phyloP scores from a whole-genome alignment of 352 stramenopile genomes.

The Pythium graminicola region DNA sequence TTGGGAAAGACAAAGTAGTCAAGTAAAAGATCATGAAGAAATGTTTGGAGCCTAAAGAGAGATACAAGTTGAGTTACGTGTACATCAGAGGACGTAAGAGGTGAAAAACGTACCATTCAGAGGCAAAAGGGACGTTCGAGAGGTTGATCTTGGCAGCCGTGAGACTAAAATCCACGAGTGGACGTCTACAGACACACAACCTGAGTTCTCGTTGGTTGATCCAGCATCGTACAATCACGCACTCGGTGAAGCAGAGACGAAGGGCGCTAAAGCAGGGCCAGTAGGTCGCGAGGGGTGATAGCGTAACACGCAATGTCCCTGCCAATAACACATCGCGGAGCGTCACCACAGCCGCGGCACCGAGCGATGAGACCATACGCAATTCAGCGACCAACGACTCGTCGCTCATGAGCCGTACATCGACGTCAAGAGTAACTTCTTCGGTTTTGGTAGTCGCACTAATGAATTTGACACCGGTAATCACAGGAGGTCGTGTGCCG shows the following conservation, averaged over 20 bases:
- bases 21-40: slow-evolving; percentile 65
- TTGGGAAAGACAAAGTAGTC: slow-evolving; percentile 78
- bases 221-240: slow-evolving; percentile 2
- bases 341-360: slow-evolving; percentile 47
- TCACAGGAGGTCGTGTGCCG: slow-evolving; percentile 46
- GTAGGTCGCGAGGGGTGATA: slow-evolving; percentile 51
- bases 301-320: slow-evolving; percentile 63
- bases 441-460: slow-evolving; percentile 44
- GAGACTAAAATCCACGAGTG: slow-evolving; percentile 69
- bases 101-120: slow-evolving; percentile 44
- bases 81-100: neutral
- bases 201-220: neutral
- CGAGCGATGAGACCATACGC: slow-evolving; percentile 57
- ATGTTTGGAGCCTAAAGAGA: slow-evolving; percentile 54
- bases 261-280: slow-evolving; percentile 72
- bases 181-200: slow-evolving; percentile 30
- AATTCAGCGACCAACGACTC: slow-evolving; percentile 54
- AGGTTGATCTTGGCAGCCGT: slow-evolving; percentile 82
- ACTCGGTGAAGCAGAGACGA: slow-evolving; percentile 70
- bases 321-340: slow-evolving; percentile 63
- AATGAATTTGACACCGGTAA: slow-evolving; percentile 70
- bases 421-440: slow-evolving; percentile 65
- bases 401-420: slow-evolving; percentile 56
- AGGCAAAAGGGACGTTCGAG: slow-evolving; percentile 72
- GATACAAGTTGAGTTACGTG: neutral